These are phyloP conservation scores for Cryptosporidium tyzzeri DNA, from an alignment of 169 alveolate species.

Conservation along the genomic window DNA sequence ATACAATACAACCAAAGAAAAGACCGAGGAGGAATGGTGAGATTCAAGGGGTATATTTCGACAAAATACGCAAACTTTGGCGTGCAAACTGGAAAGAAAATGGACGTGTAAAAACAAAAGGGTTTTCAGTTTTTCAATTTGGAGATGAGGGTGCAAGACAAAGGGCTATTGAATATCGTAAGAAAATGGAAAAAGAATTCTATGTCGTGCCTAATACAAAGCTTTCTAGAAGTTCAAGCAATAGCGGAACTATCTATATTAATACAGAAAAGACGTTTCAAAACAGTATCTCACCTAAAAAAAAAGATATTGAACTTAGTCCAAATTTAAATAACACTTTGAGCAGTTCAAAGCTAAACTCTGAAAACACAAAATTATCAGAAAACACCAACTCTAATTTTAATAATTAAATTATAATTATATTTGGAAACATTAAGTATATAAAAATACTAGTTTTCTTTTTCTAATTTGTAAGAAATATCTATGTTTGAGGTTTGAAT, in stretches of 20 bases:
- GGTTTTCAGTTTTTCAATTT: constrained; percentile 76
- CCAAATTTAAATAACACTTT: neutral
- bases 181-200: constrained; percentile 65
- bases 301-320: neutral
- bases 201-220: constrained; percentile 31
- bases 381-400: constrained; percentile 15
- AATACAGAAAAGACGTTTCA: neutral
- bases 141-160: constrained; percentile 76
- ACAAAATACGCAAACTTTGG: constrained; percentile 78
- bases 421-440: constrained; percentile 2
- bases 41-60: constrained; percentile 81
- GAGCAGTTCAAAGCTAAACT: constrained; percentile 3
- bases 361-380: constrained; percentile 3
- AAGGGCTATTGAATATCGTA: constrained; percentile 71
- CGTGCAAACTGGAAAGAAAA: constrained; percentile 82
- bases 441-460: neutral
- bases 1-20: constrained; percentile 46
- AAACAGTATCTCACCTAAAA: neutral
- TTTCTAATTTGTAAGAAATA: constrained; percentile 5
- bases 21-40: constrained; percentile 66
- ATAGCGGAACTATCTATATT: neutral
- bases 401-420: neutral
- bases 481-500: neutral
- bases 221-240: constrained; percentile 4
- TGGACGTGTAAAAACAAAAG: constrained; percentile 81